Percentiles rank a stretch among this genome's conserved stretches.
Conservation (phyloP, 305 asterid genomes). For the Stenogyne calaminthoides region DNA sequence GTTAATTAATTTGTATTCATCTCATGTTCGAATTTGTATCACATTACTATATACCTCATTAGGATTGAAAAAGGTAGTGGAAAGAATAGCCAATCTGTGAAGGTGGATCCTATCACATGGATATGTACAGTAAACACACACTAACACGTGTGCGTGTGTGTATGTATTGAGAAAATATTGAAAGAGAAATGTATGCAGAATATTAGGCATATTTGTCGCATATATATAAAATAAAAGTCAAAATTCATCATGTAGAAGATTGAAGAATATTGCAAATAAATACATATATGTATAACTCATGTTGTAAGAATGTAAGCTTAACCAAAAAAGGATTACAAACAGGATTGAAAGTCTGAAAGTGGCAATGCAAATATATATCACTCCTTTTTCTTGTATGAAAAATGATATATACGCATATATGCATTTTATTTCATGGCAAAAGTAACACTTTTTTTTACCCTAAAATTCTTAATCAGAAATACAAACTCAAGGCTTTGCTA, state of each 20-base stretch:
- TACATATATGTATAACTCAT: neutral
- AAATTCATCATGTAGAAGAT: neutral
- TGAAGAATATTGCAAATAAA: neutral
- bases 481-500: neutral
- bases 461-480: neutral
- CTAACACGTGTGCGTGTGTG: neutral
- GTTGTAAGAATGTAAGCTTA: neutral
- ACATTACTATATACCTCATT: no score
- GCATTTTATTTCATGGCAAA: neutral
- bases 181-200: neutral
- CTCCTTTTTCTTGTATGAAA: neutral
- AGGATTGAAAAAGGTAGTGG: neutral
- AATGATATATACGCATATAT: neutral
- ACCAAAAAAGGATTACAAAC: neutral
- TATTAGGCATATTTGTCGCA: neutral
- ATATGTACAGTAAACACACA: neutral
- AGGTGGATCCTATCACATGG: slow-evolving; percentile 20
- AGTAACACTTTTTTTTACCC: no score
- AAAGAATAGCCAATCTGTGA: neutral
- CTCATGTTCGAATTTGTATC: no score
- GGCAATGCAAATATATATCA: neutral
- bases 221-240: neutral
- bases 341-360: neutral
- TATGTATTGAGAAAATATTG: neutral
- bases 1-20: no score